A percentile compares a stretch with the other conserved stretches of the same genome.
Conservation (phyloP, 1,284 basidiomycete genomes). For the Leccinum huronense region DNA sequence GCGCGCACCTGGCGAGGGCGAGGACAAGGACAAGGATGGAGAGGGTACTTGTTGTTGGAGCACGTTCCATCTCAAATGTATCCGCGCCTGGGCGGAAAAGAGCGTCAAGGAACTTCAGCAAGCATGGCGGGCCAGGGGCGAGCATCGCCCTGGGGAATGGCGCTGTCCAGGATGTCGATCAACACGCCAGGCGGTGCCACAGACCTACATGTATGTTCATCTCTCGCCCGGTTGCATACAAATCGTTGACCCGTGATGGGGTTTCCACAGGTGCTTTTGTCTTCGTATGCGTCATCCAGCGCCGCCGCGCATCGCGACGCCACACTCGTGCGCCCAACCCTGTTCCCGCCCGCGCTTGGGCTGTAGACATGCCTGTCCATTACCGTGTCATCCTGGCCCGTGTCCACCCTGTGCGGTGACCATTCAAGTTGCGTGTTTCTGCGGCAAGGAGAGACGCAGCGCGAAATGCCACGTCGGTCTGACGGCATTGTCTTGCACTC, state of each 20-base stretch:
- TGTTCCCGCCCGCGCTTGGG: conserved; percentile 70
- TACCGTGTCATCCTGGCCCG: conserved; percentile 71
- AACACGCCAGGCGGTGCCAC: conserved; percentile 62
- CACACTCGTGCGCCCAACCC: conserved; percentile 81
- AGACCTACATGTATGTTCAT: conserved; percentile 59
- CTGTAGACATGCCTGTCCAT: conserved; percentile 71
- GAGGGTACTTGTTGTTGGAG: conserved; percentile 71
- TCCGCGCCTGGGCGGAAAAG: conserved; percentile 74
- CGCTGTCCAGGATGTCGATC: conserved; percentile 87
- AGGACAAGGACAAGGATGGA: conserved; percentile 13
- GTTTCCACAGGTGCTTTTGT: conserved; percentile 73
- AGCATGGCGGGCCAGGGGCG: conserved; percentile 73
- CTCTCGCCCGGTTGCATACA: background rate
- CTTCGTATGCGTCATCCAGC: conserved; percentile 70
- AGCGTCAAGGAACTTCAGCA: conserved; percentile 75
- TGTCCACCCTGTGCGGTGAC: conserved; percentile 71
- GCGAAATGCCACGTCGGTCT: conserved; percentile 60
- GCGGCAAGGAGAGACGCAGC: conserved; percentile 56
- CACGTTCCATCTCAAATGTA: conserved; percentile 82
- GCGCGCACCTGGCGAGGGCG: conserved; percentile 29
- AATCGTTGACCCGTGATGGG: background rate
- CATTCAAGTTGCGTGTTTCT: conserved; percentile 60
- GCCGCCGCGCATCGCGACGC: conserved; percentile 66
- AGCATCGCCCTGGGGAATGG: conserved; percentile 72
- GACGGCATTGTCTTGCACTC: conserved; percentile 49